These are phyloP conservation scores for Amanita jacksonii DNA, from an alignment of 768 basidiomycete species.

Conservation along the genomic window DNA sequence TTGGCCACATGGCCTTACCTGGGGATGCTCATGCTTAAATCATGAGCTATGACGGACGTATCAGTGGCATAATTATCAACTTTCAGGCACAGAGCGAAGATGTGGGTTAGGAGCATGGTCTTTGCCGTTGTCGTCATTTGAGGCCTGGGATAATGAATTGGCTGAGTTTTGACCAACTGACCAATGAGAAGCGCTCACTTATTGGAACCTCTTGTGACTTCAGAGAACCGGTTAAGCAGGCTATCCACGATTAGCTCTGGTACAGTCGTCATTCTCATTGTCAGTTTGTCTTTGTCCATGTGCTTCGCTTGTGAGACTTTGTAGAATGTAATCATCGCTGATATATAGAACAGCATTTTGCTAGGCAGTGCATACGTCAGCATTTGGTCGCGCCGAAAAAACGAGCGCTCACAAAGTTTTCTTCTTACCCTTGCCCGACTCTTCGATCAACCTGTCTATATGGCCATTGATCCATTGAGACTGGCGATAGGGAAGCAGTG, in stretches of 20 bases:
- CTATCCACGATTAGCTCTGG: conserved; percentile 64
- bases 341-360: conserved; percentile 72
- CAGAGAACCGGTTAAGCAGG: conserved; percentile 72
- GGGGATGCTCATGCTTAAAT: conserved; percentile 53
- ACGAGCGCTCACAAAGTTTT: conserved; percentile 45
- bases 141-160: conserved; percentile 1
- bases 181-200: conserved; percentile 33
- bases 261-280: conserved; percentile 46
- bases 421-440: conserved; percentile 46
- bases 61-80: conserved; percentile 74
- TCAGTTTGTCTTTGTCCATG: conserved; percentile 40
- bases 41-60: conserved; percentile 54
- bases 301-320: conserved; percentile 28
- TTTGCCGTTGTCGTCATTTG: conserved; percentile 59
- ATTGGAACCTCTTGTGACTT: conserved; percentile 56
- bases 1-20: conserved; percentile 42
- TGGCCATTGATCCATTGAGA: conserved; percentile 70
- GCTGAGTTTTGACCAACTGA: background rate
- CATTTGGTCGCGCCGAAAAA: background rate
- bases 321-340: conserved; percentile 70
- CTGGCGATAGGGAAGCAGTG: conserved; percentile 50
- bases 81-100: conserved; percentile 74
- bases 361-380: conserved; percentile 25
- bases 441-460: conserved; percentile 32
- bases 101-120: conserved; percentile 63